Conservation (phyloP, 164 flowering plant species). For the Nymphaea thermarum region DNA sequence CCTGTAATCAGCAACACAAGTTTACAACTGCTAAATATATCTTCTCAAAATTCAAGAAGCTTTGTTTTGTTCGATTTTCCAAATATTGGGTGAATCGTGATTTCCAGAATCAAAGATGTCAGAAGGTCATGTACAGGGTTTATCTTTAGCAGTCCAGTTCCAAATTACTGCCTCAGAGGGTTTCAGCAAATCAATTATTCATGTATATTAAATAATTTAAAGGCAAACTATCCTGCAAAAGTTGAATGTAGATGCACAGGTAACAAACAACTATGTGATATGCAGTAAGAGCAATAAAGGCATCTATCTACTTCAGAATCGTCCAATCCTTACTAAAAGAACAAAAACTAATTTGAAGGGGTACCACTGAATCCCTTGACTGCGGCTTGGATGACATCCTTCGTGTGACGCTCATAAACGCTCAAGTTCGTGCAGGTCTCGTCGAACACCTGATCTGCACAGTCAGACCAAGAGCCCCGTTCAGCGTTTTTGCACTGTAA, state of each 20-base stretch:
- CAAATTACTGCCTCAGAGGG: no score
- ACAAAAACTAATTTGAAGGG: not conserved
- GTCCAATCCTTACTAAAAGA: not conserved
- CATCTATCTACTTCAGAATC: not conserved
- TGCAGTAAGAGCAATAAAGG: no score
- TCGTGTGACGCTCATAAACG: conserved; percentile 60
- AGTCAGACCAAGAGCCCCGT: not conserved
- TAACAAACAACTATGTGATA: no score
- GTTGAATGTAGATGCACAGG: no score
- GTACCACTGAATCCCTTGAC: conserved; percentile 86
- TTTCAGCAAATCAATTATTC: no score
- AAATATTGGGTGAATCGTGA: not conserved
- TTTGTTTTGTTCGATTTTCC: no score
- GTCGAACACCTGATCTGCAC: conserved; percentile 55
- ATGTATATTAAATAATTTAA: no score
- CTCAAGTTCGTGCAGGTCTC: conserved; percentile 53
- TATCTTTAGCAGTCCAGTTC: no score
- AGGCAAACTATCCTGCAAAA: no score
- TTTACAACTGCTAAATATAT: no score
- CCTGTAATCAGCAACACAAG: no score
- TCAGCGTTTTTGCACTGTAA: not conserved
- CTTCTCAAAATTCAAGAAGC: no score
- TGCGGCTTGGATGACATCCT: conserved; percentile 75
- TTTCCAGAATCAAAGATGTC: conserved; percentile 75
- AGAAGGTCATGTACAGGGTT: conserved; percentile 24